Conservation (phyloP, 331 rosid species). For the Prunus yedoensis region DNA sequence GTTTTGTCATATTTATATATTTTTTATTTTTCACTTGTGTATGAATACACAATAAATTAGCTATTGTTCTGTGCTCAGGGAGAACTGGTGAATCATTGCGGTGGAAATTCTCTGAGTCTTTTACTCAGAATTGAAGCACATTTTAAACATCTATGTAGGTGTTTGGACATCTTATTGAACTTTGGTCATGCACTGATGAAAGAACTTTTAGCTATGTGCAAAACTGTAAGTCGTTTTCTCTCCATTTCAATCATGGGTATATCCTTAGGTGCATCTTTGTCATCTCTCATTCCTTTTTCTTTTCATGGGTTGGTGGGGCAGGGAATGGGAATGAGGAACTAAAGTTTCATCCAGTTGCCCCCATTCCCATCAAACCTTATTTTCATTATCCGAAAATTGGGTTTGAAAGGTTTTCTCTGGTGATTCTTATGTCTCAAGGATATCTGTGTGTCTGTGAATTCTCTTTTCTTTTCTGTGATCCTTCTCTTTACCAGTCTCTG, state of each 20-base stretch:
- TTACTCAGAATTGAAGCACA: constrained; percentile 35
- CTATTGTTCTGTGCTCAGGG: constrained; percentile 48
- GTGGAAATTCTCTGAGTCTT: constrained; percentile 22
- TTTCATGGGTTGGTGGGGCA: not conserved
- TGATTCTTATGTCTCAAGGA: not conserved
- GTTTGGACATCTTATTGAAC: constrained; percentile 44
- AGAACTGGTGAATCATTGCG: constrained; percentile 43
- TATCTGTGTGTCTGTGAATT: not conserved
- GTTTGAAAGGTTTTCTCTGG: not conserved
- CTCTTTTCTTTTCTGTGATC: not conserved
- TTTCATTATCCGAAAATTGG: not conserved
- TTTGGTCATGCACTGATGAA: constrained; percentile 61
- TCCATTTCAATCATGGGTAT: not conserved
- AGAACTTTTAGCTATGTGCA: constrained; percentile 66
- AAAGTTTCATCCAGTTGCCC: not conserved
- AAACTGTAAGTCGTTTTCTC: constrained; percentile 50
- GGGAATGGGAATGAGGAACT: not conserved
- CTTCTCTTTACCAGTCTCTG: not conserved
- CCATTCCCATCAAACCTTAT: not conserved
- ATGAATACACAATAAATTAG: constrained; percentile 15
- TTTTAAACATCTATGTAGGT: constrained; percentile 46
- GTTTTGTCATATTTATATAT: constrained; percentile 23
- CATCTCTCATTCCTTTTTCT: not conserved
- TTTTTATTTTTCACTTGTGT: not conserved
- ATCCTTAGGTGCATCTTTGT: not conserved